These are phyloP conservation scores for Penicillium sp. DNA, from an alignment of 2,329 filamentous ascomycete genomes.

Conservation along the genomic window DNA sequence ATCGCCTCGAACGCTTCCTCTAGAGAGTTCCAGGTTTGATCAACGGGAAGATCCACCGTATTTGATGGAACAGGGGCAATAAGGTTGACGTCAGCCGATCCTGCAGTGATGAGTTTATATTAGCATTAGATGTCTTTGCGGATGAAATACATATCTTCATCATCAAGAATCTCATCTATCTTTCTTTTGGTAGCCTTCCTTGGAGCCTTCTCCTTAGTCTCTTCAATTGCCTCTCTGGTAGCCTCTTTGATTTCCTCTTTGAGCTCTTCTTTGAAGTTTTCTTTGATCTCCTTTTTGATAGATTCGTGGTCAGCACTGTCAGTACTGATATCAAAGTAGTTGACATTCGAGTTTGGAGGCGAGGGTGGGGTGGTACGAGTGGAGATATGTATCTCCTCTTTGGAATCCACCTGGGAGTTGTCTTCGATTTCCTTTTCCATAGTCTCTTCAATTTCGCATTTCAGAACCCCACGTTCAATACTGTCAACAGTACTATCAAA, in stretches of 20 bases:
- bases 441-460: too few species aligned
- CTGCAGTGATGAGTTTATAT: not conserved
- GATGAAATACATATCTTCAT: not conserved
- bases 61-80: too few species aligned
- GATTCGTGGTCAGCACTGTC: not conserved
- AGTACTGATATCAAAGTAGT: not conserved
- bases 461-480: too few species aligned
- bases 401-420: too few species aligned
- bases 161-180: not conserved
- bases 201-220: not conserved
- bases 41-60: not conserved
- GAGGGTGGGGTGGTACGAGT: too few species aligned
- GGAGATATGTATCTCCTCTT: not conserved
- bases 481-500: too few species aligned
- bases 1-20: not conserved
- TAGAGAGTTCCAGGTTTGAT: not conserved
- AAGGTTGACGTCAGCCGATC: not conserved
- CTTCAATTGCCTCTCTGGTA: not conserved
- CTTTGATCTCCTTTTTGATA: not conserved
- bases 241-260: not conserved
- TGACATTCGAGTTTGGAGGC: not conserved
- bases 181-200: not conserved
- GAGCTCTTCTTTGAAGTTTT: not conserved
- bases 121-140: not conserved
- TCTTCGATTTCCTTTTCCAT: not conserved